Percentiles rank a stretch among this genome's conserved stretches.
These are phyloP conservation scores for Calonectria pauciramosa DNA, from an alignment of 2,329 filamentous ascomycete genomes.

Conservation along the genomic window DNA sequence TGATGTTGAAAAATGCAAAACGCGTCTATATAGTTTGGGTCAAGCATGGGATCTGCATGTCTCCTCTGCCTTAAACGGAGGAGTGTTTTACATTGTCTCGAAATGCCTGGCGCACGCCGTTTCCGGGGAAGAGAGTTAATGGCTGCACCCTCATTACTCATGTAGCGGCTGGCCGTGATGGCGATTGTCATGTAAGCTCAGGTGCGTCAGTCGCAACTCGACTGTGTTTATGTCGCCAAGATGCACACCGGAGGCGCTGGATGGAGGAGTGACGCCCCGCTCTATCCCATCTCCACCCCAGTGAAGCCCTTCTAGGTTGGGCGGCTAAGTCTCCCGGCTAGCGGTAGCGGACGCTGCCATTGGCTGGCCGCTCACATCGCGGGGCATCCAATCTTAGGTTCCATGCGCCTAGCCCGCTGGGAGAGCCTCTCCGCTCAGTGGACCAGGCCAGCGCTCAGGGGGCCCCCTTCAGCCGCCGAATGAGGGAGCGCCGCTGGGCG, in stretches of 20 bases:
- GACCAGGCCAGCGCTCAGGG: conserved; percentile 42
- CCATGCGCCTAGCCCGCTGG: conserved; percentile 33
- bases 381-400: conserved; percentile 46
- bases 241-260: background rate
- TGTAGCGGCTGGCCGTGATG: background rate
- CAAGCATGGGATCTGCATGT: background rate
- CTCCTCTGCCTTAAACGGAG: background rate
- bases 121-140: background rate
- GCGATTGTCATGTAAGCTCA: background rate
- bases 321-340: conserved; percentile 41
- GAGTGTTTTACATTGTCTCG: background rate
- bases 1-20: background rate
- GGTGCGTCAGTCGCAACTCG: background rate
- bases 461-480: conserved; percentile 39
- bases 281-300: conserved; percentile 32
- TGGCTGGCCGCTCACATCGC: conserved; percentile 32
- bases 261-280: conserved; percentile 18
- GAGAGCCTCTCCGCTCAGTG: conserved; percentile 34
- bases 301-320: conserved; percentile 29
- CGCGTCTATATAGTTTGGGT: background rate
- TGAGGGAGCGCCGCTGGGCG: conserved; percentile 37
- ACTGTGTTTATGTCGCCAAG: background rate
- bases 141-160: background rate
- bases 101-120: background rate
- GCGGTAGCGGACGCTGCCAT: conserved; percentile 17